Evolutionary conservation across 129 eudicot species (phyloP).

Genomic region (Escallonia rubra): DNA sequence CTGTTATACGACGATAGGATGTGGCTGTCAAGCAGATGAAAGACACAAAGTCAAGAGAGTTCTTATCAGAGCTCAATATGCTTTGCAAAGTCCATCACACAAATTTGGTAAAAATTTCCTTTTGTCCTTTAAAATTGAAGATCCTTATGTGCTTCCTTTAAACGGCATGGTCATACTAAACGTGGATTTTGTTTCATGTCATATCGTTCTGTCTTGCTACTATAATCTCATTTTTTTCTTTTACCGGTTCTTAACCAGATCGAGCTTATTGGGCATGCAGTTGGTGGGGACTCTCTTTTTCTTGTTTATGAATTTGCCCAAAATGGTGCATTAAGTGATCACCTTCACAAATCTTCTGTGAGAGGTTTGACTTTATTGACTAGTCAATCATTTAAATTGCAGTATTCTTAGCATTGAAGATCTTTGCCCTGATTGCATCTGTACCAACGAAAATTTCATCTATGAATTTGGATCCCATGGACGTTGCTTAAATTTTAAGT

Average conservation of each 20-base stretch:
- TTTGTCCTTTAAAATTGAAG: background rate
- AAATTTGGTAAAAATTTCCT: slow-evolving; percentile 4
- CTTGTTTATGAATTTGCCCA: slow-evolving; percentile 12
- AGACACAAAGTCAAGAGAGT: slow-evolving; percentile 14
- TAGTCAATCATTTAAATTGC: background rate
- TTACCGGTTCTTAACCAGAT: background rate
- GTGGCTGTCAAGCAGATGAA: slow-evolving; percentile 15
- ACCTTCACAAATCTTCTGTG: slow-evolving; percentile 7
- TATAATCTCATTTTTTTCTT: background rate
- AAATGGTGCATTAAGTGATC: slow-evolving; percentile 15
- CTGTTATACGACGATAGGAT: background rate
- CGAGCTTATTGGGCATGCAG: slow-evolving; percentile 8
- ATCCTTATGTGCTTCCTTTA: background rate
- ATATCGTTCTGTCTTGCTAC: background rate
- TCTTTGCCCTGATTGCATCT: background rate
- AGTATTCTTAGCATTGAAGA: background rate
- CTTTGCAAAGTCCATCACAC: slow-evolving; percentile 15
- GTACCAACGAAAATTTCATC: too few species aligned
- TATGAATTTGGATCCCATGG: too few species aligned
- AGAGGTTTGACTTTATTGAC: slow-evolving; percentile 9
- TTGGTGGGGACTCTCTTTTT: slow-evolving; percentile 7
- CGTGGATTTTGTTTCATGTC: background rate
- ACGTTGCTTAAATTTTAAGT: too few species aligned
- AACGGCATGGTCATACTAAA: background rate
- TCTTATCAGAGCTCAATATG: slow-evolving; percentile 8